Conservation (phyloP, 2,329 filamentous ascomycete species). For the Arthrinium puccinioides region DNA sequence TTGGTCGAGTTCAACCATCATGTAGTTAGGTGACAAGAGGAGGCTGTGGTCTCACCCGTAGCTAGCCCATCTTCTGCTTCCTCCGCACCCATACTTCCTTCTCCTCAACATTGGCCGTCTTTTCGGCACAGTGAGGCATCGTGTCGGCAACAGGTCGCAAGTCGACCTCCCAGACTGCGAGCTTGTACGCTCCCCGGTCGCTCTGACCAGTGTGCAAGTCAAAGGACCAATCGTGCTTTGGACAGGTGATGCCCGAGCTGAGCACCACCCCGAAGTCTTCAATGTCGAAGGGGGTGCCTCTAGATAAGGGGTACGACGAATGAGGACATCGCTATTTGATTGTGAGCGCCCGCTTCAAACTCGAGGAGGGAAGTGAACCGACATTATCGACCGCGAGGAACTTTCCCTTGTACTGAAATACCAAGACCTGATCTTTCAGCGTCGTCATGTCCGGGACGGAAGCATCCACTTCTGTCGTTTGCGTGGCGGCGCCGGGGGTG, state of each 20-base stretch:
- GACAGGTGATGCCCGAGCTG: constrained; percentile 57
- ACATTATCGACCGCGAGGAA: constrained; percentile 66
- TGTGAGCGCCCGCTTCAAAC: not conserved
- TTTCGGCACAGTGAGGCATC: not conserved
- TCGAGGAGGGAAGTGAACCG: constrained; percentile 18
- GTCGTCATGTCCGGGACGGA: constrained; percentile 11
- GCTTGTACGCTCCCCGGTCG: constrained; percentile 54
- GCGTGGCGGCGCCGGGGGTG: constrained; percentile 27
- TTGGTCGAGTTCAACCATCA: too few relatives aligned
- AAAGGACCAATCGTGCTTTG: constrained; percentile 66
- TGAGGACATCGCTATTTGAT: constrained; percentile 55
- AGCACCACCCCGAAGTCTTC: constrained; percentile 63
- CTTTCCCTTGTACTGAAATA: constrained; percentile 56
- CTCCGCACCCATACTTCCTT: constrained; percentile 22
- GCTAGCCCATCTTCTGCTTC: constrained; percentile 23
- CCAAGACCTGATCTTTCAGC: constrained; percentile 53
- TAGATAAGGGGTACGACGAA: constrained; percentile 57
- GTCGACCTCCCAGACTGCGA: constrained; percentile 59
- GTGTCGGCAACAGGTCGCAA: constrained; percentile 25
- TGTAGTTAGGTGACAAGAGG: too few relatives aligned
- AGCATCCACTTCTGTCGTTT: constrained; percentile 24
- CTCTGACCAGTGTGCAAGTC: constrained; percentile 56
- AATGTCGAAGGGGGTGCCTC: constrained; percentile 59
- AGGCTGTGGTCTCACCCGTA: too few relatives aligned
- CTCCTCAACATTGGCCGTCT: constrained; percentile 2